Base-by-base conservation (phyloP, 345 rosid genomes). In the Physaria fendleri region DNA sequence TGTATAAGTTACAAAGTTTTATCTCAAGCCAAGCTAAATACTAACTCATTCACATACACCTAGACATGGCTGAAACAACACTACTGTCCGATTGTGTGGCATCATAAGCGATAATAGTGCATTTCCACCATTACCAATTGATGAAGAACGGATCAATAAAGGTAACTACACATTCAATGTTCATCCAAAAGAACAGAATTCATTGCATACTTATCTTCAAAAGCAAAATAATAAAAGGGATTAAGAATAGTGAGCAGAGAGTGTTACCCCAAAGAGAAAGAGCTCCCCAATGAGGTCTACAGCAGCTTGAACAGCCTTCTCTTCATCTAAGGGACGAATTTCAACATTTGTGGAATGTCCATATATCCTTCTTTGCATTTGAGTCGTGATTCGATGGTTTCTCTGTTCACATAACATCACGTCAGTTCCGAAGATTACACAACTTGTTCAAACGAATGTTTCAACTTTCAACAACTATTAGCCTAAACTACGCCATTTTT, bases 261-360 rank as follows among this genome's bases (percentile, higher is more conserved):
- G 21, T 17, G 14, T 61, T 81, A 92, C 99, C 79, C 82, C 60
- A 61, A 93, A 93, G 65, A 89, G 65, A 41, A 93, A 93, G 69
- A 93, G 22, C 57, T 93, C 97, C 9, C 97, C 97, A 15, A 83
- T 79, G 34, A 93, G 91, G 66, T 89, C 96, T 7, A 76, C 91
- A 62, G 97, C 99, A 74, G 87, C 96, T 79, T 89, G 97, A 45
- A 93, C 92, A 59, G 99, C 99, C 69, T 83, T 93, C 74, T 87
- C 88, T 50, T 93, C 96, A 51, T 93, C 71, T 77, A 93, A 59
- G 56, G 97, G 99, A 28, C 92, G 88, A 22, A 93, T 89, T 78
- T 79, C 97, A 25, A 74, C 94, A 70, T 85, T 81, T 16, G 87
- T 93, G 3, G 92, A 86, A 57, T 89, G 99, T 17, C 92, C 52